phyloP scores from a whole-genome alignment of 2,329 filamentous ascomycete genomes.

The Orbilia blumenaviensis region DNA sequence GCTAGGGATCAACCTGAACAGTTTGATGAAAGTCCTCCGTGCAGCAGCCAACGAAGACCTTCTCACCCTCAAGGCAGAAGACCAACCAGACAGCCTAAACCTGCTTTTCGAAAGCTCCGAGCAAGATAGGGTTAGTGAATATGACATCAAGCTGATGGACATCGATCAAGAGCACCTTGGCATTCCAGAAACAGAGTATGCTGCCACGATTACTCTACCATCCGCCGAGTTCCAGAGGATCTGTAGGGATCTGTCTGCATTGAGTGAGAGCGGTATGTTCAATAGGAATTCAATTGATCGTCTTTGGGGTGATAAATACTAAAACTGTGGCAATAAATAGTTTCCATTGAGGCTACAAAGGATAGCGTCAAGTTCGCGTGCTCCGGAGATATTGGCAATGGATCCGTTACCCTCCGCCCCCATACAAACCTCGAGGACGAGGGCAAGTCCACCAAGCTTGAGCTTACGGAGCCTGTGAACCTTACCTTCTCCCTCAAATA shows the following conservation, averaged over 20 bases:
- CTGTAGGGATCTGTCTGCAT: slow-evolving; percentile 85
- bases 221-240: slow-evolving; percentile 91
- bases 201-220: slow-evolving; percentile 88
- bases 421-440: slow-evolving; percentile 91
- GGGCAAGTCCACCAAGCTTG: slow-evolving; percentile 83
- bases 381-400: slow-evolving; percentile 94
- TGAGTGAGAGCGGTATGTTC: slow-evolving; percentile 90
- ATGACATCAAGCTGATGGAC: slow-evolving; percentile 99
- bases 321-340: slow-evolving; percentile 64
- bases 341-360: slow-evolving; percentile 94
- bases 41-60: slow-evolving; percentile 94
- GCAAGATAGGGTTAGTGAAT: slow-evolving; percentile 93
- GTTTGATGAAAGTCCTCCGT: slow-evolving; percentile 95
- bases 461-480: slow-evolving; percentile 88
- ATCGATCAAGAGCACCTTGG: slow-evolving; percentile 99
- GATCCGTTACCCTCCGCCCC: slow-evolving; percentile 87
- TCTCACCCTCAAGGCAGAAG: slow-evolving; percentile 95
- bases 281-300: no score
- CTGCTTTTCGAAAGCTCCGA: slow-evolving; percentile 90
- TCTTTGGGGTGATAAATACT: neutral
- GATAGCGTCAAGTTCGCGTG: slow-evolving; percentile 96
- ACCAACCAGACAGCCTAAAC: slow-evolving; percentile 94
- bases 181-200: slow-evolving; percentile 98
- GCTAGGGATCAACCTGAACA: slow-evolving; percentile 94
- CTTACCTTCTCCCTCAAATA: slow-evolving; percentile 99